These are phyloP conservation scores for Daedalea quercina DNA, from an alignment of 768 basidiomycete species.

Conservation along the genomic window DNA sequence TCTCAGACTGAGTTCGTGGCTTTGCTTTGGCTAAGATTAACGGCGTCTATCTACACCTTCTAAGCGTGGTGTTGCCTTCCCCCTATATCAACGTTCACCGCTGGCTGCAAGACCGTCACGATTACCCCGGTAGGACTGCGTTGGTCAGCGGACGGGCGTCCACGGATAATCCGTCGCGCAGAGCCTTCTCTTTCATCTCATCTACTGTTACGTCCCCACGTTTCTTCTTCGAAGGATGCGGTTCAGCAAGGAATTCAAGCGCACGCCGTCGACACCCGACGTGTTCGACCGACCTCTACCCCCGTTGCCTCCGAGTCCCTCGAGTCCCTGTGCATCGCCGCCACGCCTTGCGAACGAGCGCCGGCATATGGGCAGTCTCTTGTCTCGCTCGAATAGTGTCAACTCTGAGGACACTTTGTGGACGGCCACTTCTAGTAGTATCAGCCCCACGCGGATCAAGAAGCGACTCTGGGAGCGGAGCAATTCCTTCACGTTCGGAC, in stretches of 20 bases:
- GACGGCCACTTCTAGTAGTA: too few relatives aligned
- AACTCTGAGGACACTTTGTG: neutral
- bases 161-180: too few relatives aligned
- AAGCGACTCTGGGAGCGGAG: too few relatives aligned
- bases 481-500: too few relatives aligned
- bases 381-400: neutral
- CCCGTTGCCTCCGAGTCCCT: neutral
- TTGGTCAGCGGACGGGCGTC: too few relatives aligned
- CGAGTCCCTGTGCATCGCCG: neutral
- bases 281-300: neutral
- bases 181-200: too few relatives aligned
- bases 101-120: too few relatives aligned
- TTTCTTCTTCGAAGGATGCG: neutral
- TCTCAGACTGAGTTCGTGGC: neutral
- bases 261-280: neutral
- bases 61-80: too few relatives aligned
- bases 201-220: too few relatives aligned
- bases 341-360: neutral
- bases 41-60: neutral
- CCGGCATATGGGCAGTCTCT: neutral
- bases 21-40: neutral
- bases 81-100: too few relatives aligned
- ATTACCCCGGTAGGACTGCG: too few relatives aligned
- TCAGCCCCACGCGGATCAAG: too few relatives aligned
- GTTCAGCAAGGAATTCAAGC: neutral